phyloP scores from a whole-genome alignment of 2,329 filamentous ascomycete species.

The Bipolaris bicolor region DNA sequence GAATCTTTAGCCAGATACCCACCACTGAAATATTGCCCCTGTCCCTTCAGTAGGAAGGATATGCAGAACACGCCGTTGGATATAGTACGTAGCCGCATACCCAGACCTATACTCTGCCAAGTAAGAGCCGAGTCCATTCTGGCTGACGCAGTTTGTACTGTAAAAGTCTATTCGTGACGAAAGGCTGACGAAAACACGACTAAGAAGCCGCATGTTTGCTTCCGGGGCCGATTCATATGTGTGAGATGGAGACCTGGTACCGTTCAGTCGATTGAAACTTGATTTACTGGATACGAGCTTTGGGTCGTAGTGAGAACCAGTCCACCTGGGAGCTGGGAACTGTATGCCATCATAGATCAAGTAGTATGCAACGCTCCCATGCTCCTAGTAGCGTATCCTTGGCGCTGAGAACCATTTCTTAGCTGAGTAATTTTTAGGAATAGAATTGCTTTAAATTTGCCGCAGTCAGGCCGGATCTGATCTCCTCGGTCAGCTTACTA shows the following conservation, averaged over 20 bases:
- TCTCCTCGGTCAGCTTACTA: background rate
- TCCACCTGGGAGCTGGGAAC: background rate
- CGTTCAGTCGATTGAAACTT: background rate
- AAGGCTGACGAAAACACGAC: background rate
- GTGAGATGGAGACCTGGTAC: background rate
- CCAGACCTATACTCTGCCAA: background rate
- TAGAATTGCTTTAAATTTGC: background rate
- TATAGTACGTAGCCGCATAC: slow-evolving; percentile 3
- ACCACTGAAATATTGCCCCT: slow-evolving; percentile 8
- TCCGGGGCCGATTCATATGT: background rate
- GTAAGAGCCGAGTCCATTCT: background rate
- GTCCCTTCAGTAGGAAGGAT: slow-evolving; percentile 5
- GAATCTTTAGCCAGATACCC: slow-evolving; percentile 4
- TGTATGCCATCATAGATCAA: background rate
- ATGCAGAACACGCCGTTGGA: background rate
- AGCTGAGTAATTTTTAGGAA: background rate
- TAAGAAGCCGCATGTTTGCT: background rate
- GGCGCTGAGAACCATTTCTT: too few species aligned
- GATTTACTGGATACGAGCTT: background rate
- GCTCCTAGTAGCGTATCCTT: background rate
- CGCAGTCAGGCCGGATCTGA: background rate
- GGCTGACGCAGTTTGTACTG: background rate
- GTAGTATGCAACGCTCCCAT: background rate
- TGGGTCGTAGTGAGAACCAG: background rate
- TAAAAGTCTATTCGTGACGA: background rate